Percentiles rank a stretch among this genome's conserved stretches.
phyloP scores from a whole-genome alignment of 805 yeast species.

The Yueomyces sinensis region DNA sequence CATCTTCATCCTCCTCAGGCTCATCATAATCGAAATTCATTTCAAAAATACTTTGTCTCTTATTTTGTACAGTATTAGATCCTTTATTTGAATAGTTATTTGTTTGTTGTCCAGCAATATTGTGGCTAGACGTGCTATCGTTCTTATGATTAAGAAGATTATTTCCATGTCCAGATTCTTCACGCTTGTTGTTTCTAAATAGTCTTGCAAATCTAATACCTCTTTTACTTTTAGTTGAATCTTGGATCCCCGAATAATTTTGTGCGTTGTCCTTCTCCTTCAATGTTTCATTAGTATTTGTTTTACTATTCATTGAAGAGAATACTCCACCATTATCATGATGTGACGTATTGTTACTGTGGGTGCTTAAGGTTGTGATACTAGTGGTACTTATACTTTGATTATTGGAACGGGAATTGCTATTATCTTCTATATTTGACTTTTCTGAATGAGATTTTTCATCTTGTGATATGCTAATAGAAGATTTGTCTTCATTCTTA shows the following conservation, averaged over 20 bases:
- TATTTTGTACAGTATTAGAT: not conserved
- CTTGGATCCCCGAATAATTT: slow-evolving; percentile 3
- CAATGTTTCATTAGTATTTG: not conserved
- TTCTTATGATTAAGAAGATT: not conserved
- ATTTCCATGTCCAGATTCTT: not conserved
- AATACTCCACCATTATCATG: not conserved
- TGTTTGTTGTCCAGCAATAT: not conserved
- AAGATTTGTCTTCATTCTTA: not conserved
- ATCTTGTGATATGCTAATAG: too few species aligned
- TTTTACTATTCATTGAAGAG: not conserved
- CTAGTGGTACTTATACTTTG: not conserved
- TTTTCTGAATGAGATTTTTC: not conserved
- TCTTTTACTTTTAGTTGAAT: slow-evolving; percentile 6
- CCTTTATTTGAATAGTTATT: not conserved
- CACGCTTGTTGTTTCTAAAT: slow-evolving; percentile 12
- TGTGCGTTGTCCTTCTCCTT: slow-evolving; percentile 5
- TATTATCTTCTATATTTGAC: not conserved
- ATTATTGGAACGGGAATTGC: not conserved
- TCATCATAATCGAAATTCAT: slow-evolving; percentile 22
- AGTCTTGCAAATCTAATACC: slow-evolving; percentile 14
- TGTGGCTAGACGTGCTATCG: not conserved
- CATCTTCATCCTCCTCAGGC: slow-evolving; percentile 21
- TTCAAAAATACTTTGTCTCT: slow-evolving; percentile 9
- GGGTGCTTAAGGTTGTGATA: not conserved
- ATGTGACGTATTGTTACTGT: not conserved